phyloP scores from a whole-genome alignment of 2,329 filamentous ascomycete species.

The Davidsoniella virescens region DNA sequence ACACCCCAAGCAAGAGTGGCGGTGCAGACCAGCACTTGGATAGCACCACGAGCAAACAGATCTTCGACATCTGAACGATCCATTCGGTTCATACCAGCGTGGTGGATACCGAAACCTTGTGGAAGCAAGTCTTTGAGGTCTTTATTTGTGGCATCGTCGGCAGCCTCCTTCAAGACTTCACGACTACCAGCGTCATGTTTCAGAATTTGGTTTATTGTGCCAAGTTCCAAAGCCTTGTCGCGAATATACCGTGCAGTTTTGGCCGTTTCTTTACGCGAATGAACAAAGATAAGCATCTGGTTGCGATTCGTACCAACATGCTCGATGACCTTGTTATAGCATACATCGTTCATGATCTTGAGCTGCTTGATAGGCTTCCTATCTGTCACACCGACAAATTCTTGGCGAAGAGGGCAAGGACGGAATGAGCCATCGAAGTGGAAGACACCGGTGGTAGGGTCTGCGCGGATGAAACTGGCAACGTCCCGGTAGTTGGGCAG shows the following conservation, averaged over 20 bases:
- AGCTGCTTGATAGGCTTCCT: slow-evolving; percentile 98
- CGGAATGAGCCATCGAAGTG: slow-evolving; percentile 92
- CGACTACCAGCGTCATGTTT: slow-evolving; percentile 82
- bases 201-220: slow-evolving; percentile 91
- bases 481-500: slow-evolving; percentile 95
- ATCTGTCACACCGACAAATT: slow-evolving; percentile 93
- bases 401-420: slow-evolving; percentile 86
- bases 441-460: slow-evolving; percentile 72
- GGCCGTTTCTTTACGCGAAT: slow-evolving; percentile 93
- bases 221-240: slow-evolving; percentile 91
- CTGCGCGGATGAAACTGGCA: slow-evolving; percentile 83
- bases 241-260: slow-evolving; percentile 94
- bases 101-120: slow-evolving; percentile 95
- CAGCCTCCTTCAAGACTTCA: slow-evolving; percentile 74
- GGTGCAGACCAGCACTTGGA: slow-evolving; percentile 92
- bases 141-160: slow-evolving; percentile 64
- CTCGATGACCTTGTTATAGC: slow-evolving; percentile 92
- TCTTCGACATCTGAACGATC: slow-evolving; percentile 93
- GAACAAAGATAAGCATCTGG: slow-evolving; percentile 98
- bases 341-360: slow-evolving; percentile 98
- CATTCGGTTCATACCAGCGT: slow-evolving; percentile 90
- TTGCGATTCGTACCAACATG: slow-evolving; percentile 86
- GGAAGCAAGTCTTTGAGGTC: slow-evolving; percentile 89
- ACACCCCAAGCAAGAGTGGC: slow-evolving; percentile 99
- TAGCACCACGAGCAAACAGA: slow-evolving; percentile 75